Evolutionary conservation across 1,284 basidiomycete species (phyloP).

Genomic region (Amylostereum chailletii): DNA sequence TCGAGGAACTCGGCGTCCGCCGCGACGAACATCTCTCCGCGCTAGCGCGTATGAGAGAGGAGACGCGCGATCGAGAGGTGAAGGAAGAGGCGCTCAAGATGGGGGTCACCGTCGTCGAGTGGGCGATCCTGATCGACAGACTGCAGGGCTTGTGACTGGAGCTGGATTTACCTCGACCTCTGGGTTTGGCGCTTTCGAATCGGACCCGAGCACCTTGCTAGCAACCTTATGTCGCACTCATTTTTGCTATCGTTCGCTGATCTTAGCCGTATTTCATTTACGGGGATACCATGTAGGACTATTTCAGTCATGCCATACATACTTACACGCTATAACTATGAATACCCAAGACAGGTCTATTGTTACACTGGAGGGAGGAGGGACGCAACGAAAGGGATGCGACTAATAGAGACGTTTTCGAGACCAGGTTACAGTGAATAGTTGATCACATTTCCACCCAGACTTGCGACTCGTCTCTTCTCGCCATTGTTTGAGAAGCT

Average conservation of each 20-base stretch:
- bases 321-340: too few species aligned
- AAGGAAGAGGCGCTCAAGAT: constrained; percentile 55
- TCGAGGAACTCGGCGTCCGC: constrained; percentile 48
- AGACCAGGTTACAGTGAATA: background rate
- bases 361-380: too few species aligned
- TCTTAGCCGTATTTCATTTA: too few species aligned
- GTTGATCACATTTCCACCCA: background rate
- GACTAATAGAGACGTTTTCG: background rate
- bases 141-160: constrained; percentile 20
- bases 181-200: too few species aligned
- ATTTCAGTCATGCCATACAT: too few species aligned
- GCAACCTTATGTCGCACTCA: too few species aligned
- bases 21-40: constrained; percentile 52
- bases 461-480: background rate
- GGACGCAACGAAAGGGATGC: too few species aligned
- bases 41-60: constrained; percentile 47
- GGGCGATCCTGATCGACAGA: constrained; percentile 67
- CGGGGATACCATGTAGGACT: too few species aligned
- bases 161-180: too few species aligned
- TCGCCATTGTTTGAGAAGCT: background rate
- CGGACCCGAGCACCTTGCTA: too few species aligned
- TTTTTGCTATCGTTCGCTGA: too few species aligned
- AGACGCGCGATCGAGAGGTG: constrained; percentile 56
- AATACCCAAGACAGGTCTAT: too few species aligned
- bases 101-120: constrained; percentile 63